These are phyloP conservation scores for Penicillium dipodomyicola DNA, from an alignment of 495 filamentous ascomycete genomes.

Conservation along the genomic window DNA sequence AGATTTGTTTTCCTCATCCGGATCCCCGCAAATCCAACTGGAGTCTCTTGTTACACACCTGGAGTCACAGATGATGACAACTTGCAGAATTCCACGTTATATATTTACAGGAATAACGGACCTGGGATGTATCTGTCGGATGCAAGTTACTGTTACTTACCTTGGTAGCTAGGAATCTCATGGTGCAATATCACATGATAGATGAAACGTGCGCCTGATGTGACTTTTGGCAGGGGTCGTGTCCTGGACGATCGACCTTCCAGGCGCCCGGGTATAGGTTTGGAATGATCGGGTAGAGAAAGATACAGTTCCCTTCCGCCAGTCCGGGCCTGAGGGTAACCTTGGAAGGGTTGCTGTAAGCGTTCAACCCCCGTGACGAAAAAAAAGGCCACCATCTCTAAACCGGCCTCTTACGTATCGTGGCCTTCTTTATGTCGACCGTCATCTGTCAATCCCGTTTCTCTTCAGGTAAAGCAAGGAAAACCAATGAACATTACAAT, in stretches of 20 bases:
- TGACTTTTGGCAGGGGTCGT: conserved; percentile 14
- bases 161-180: background rate
- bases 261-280: conserved; percentile 18
- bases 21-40: background rate
- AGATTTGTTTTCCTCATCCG: background rate
- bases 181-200: conserved; percentile 29
- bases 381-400: background rate
- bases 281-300: conserved; percentile 7
- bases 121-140: background rate
- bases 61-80: background rate
- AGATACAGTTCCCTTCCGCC: conserved; percentile 15
- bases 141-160: background rate
- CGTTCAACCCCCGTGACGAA: conserved; percentile 8
- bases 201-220: conserved; percentile 27
- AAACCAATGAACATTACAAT: conserved; percentile 11
- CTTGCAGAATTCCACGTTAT: background rate
- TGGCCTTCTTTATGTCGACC: background rate
- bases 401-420: background rate
- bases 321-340: conserved; percentile 16
- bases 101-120: background rate
- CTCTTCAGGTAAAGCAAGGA: background rate
- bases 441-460: conserved; percentile 2
- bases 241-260: conserved; percentile 14
- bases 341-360: conserved; percentile 3
- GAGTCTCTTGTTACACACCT: background rate